These are phyloP conservation scores for Flaveria brownii DNA, from an alignment of 129 eudicot species.

Conservation along the genomic window DNA sequence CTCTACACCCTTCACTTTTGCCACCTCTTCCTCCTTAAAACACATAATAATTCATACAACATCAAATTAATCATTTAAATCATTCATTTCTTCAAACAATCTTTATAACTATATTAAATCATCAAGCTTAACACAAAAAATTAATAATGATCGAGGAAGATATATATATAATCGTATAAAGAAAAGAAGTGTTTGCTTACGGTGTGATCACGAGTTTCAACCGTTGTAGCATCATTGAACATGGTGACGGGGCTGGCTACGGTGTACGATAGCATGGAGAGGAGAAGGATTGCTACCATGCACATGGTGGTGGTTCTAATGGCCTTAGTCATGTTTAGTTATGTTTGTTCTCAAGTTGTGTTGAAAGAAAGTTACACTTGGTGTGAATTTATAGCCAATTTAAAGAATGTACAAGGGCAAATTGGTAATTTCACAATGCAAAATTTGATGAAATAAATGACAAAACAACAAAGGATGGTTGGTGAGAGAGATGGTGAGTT, in stretches of 20 bases:
- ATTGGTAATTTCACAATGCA: slow-evolving; percentile 17
- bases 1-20: slow-evolving; percentile 37
- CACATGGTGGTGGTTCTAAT: slow-evolving; percentile 46
- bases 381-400: slow-evolving; percentile 38
- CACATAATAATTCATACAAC: slow-evolving; percentile 1
- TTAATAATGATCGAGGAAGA: background rate
- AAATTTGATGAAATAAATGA: slow-evolving; percentile 18
- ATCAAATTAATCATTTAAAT: slow-evolving; percentile 4
- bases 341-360: slow-evolving; percentile 10
- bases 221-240: slow-evolving; percentile 49
- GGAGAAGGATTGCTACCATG: slow-evolving; percentile 52
- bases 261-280: slow-evolving; percentile 37
- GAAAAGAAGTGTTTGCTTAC: slow-evolving; percentile 20
- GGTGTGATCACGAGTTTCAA: slow-evolving; percentile 33
- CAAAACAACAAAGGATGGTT: slow-evolving; percentile 27
- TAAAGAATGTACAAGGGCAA: slow-evolving; percentile 32
- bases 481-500: slow-evolving; percentile 32
- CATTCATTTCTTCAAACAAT: background rate
- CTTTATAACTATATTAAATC: background rate
- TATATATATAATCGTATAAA: background rate
- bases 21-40: slow-evolving; percentile 37
- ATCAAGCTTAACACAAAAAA: background rate
- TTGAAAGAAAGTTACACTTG: slow-evolving; percentile 17
- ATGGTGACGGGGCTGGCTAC: slow-evolving; percentile 44
- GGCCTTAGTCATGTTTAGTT: slow-evolving; percentile 45